Evolutionary conservation across 495 filamentous ascomycete species (phyloP), one percentile per base, ranked within the genome.

Genomic region (Aspergillus cavernicola): DNA sequence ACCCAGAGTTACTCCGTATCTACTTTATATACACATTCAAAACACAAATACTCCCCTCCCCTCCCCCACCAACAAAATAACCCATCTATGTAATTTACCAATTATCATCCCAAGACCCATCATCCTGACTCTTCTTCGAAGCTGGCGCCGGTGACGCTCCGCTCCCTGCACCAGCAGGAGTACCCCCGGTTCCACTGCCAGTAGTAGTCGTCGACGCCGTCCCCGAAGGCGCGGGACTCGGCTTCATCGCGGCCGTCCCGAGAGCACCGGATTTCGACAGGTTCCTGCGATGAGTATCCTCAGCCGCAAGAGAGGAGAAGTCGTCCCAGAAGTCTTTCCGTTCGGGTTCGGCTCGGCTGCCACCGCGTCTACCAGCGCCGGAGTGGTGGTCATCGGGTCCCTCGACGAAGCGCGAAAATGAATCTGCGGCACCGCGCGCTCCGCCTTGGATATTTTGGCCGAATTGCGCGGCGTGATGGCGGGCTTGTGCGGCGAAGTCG

Each of bases 311-410:
- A 19, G 83, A 80, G 13, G 72, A 66, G 47, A 85, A 82, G 55
- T 81, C 79, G 70, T 97, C 95, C 95, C 93, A 98, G 70, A 98
- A 98, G 33, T 88, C 87, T 57, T 85, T 83, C 66, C 85, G 88
- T 45, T 88, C 85, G 15, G 79, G 80, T 60, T 87, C 80, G 33
- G 31, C 42, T 32, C 26, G n/a, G 19, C n/a, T 4, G 19, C n/a
- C n/a, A n/a, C 31, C 19, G 31, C 29, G 69, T 72, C 71, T 24
- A 52, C 46, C 43, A 40, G 29, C 53, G 52, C 29, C n/a, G 19
- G 44, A n/a, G n/a, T n/a, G n/a, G n/a, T n/a, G 29, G 19, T 16
- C 56, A 3, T 81, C 76, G 1, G 77, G 74, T 10, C 81, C 81
- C 63, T 97, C 90, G 23, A 96, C 89, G 58, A 97, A 93, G 0